A percentile compares a stretch with the other conserved stretches of the same genome.
Evolutionary conservation across 208 protist genomes (phyloP).

Genomic region (Trypanosoma boissoni): DNA sequence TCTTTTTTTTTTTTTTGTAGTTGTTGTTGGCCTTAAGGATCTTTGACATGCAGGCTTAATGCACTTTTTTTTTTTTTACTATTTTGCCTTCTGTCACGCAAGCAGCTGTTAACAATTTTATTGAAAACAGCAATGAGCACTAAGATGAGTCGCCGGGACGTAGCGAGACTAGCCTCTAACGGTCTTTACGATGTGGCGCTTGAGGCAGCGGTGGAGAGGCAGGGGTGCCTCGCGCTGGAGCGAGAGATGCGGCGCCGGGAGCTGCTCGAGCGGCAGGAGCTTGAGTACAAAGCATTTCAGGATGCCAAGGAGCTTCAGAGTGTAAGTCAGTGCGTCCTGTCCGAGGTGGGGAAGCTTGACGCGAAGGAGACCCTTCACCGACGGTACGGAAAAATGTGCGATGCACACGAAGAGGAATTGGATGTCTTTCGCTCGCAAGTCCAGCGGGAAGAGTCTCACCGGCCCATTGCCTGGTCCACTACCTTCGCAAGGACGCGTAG

Average conservation of each 20-base stretch:
- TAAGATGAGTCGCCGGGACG: conserved; percentile 11
- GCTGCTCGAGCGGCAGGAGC: conserved; percentile 48
- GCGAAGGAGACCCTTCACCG: conserved; percentile 25
- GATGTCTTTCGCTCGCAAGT: conserved; percentile 24
- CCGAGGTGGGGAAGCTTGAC: conserved; percentile 12
- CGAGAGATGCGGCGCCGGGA: conserved; percentile 14
- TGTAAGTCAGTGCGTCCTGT: conserved; percentile 17
- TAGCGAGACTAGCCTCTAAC: conserved; percentile 24
- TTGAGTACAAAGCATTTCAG: conserved; percentile 50
- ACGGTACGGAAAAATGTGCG: conserved; percentile 29
- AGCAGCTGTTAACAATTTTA: too few relatives aligned
- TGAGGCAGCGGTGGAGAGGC: conserved; percentile 16
- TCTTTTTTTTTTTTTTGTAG: conserved; percentile 5
- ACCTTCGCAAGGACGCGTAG: conserved; percentile 26
- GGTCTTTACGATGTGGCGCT: conserved; percentile 35
- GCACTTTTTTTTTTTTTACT: conserved; percentile 12
- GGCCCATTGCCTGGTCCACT: conserved; percentile 32
- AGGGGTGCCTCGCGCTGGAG: conserved; percentile 9
- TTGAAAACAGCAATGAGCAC: conserved; percentile 1
- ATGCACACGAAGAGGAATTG: conserved; percentile 45
- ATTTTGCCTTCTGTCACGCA: not conserved
- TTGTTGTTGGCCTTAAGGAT: not conserved
- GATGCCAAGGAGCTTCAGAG: conserved; percentile 28
- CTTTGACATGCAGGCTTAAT: not conserved
- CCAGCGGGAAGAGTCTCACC: conserved; percentile 25